Base-by-base conservation (phyloP, 345 rosid genomes). In the Gossypioides kirkii region DNA sequence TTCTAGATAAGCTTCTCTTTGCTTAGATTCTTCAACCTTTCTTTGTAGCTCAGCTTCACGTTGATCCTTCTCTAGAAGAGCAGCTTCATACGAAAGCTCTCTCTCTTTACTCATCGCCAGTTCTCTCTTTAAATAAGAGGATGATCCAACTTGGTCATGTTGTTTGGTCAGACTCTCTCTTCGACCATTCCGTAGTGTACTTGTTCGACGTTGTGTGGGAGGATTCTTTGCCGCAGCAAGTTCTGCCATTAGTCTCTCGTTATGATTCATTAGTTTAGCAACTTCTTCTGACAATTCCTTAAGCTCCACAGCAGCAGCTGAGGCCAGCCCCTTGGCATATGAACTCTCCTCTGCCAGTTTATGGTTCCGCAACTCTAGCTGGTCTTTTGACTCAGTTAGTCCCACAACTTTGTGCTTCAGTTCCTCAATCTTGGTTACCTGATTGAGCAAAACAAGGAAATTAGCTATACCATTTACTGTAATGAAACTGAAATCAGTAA, bases 221-320 rank as follows among this genome's bases (percentile, higher is more conserved):
- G 91, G 74, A 84, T 74, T 90, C 87, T 87, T 96, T 10, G 73
- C 74, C 6, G 97, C 76, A 72, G 88, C 82, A 70, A 91, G 76
- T 82, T 96, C 98, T 22, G 90, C 82, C 52, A 87, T 78, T 78
- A 90, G 83, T 84, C 86, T 81, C 77, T 96, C 99, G 4, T 96
- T 96, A n/a, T 87, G 92, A 77, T 90, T 87, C 99, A 96, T 91
- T 26, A 96, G 97, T 82, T 96, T 96, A 54, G 98, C 88, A 12
- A 95, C 93, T 87, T 95, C 98, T 80, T 92, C 99, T 3, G 98
- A 92, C 65, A 95, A 81, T 76, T 97, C 99, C 84, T 95, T 95
- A 65, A 95, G 99, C 85, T 95, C 99, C 17, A 96, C 99, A n/a
- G 99, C 99, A 73, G 99, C 99, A 68, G 99, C 99, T 66, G 99